Evolutionary conservation across 1,139 yeast genomes (phyloP), one percentile per base, ranked within the genome.

Genomic region (Taiozyma sp.): DNA sequence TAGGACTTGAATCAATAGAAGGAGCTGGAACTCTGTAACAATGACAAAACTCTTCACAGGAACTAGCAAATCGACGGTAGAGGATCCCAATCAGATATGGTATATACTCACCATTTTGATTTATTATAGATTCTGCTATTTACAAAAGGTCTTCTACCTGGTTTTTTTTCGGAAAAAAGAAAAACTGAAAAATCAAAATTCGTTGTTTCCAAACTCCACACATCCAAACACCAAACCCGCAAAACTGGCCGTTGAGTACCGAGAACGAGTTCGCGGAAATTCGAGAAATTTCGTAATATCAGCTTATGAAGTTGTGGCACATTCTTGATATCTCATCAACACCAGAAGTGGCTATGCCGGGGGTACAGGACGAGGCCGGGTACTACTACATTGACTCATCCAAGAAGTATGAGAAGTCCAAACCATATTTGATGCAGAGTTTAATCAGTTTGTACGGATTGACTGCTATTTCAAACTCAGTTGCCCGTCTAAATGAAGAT

Each of bases 401-500:
- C 10, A 60, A 70, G 36, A 63, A 68, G 27, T 78, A 78, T 54
- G 67, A 70, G 10, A 70, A 73, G 24, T 65, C 84, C 4, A 70
- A 67, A 36, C 98, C 97, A 1, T 80, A 88, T 10, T 92, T 96
- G 1, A 64, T 82, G 47, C 81, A 83, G 53, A 88, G 92, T 66
- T 72, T 93, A 51, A 76, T 91, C 38, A 70, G 80, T 38, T 68
- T 86, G 28, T 93, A 89, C 61, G 86, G 85, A 0, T 70, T 93
- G 44, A 80, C 79, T 44, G 78, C 77, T 4, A 72, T 92, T 27
- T 89, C 97, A 1, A 74, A 79, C 48, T 84, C 96, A 7, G 84
- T 93, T 47, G 96, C 97, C 2, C 78, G 99, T 62, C 78, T 86
- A n/a, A 91, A 88, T 60, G 84, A 90, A 2, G 95, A 86, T 60